These are phyloP conservation scores for Alnus glutinosa DNA, from an alignment of 306 rosid species.

Conservation along the genomic window DNA sequence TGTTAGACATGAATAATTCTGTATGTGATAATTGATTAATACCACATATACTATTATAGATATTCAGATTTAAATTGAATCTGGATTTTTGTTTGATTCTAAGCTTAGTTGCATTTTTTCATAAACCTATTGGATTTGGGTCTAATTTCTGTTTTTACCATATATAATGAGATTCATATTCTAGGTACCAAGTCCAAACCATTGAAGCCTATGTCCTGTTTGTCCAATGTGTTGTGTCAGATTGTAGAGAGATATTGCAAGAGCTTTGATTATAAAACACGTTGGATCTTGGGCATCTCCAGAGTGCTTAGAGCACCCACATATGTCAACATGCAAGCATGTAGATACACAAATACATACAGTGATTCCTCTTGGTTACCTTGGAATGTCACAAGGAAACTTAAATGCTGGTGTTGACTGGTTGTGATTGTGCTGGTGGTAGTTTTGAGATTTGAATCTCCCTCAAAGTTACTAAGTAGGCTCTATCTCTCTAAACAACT, in stretches of 20 bases:
- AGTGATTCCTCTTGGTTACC: background rate
- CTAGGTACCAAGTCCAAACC: too few species aligned
- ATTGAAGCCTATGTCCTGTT: background rate
- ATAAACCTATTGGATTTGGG: background rate
- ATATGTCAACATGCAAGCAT: background rate
- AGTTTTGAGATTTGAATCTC: background rate
- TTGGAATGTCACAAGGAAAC: background rate
- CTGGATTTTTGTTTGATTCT: too few species aligned
- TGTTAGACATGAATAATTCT: too few species aligned
- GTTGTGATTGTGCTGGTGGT: background rate
- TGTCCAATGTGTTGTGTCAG: background rate
- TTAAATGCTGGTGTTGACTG: background rate
- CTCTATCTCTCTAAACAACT: constrained; percentile 3
- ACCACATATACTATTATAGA: too few species aligned
- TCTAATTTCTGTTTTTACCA: too few species aligned
- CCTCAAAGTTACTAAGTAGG: background rate
- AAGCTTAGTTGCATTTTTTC: too few species aligned
- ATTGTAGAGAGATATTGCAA: background rate
- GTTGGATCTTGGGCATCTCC: background rate
- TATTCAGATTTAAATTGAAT: too few species aligned
- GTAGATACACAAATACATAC: background rate
- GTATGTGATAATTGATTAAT: too few species aligned
- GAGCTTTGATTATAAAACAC: background rate
- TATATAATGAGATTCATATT: too few species aligned
- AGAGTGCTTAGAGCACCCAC: background rate